Conservation (phyloP, 345 rosid species). For the Eucalyptus urophylla region DNA sequence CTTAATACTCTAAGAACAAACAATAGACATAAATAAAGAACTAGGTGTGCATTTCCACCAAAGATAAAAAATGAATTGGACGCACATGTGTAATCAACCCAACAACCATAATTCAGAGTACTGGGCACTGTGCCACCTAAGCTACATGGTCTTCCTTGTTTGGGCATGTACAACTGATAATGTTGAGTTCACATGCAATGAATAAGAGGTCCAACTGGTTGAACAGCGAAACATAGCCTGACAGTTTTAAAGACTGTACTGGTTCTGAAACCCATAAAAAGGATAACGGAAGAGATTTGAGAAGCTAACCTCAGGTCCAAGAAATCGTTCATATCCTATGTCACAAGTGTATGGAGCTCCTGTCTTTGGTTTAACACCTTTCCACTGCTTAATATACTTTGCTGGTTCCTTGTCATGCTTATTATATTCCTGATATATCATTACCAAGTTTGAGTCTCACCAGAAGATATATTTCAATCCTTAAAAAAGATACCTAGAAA, state of each 20-base stretch:
- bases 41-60: not conserved
- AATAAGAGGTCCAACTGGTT: not conserved
- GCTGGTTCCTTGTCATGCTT: constrained; percentile 95
- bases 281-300: not conserved
- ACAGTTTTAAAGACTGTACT: not conserved
- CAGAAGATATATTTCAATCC: not conserved
- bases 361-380: constrained; percentile 90
- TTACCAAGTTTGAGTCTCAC: not conserved
- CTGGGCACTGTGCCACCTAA: not conserved
- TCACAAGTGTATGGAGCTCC: constrained; percentile 98
- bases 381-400: constrained; percentile 86
- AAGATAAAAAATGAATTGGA: not conserved
- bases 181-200: not conserved
- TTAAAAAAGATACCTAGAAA: not conserved
- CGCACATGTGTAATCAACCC: not conserved
- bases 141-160: not conserved
- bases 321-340: constrained; percentile 91
- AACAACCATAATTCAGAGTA: not conserved
- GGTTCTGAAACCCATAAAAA: not conserved
- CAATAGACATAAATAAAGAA: not conserved
- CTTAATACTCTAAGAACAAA: not conserved
- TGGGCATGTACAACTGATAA: not conserved
- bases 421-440: constrained; percentile 67
- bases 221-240: not conserved
- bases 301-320: constrained; percentile 88